Base-by-base conservation (phyloP, 345 rosid species). In the Melaleuca alternifolia region DNA sequence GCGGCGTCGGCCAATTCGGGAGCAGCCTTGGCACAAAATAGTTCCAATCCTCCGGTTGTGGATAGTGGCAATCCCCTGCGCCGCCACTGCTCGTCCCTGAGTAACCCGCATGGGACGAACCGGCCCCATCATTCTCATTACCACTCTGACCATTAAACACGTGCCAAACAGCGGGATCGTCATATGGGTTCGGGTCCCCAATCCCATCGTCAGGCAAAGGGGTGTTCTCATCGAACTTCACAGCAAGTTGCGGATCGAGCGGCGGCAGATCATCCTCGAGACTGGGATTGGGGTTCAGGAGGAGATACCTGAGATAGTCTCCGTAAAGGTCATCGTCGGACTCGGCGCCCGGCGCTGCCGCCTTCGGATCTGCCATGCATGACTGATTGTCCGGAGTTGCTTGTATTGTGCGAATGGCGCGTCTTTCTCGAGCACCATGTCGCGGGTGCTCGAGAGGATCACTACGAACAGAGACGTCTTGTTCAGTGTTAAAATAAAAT, bases 291-390 rank as follows among this genome's bases (percentile, higher is more conserved):
- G 52, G 62, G 53, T 61, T 33, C 12, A 28, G 51, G 87, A 48
- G 71, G 85, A 51, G 59, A 50, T 41, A 89, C 56, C 41, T 54
- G 50, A 88, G 85, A 62, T 83, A 76, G n/a, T 89, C 85, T 11
- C 79, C 85, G 24, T 33, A 51, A 6, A 85, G 48, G 84, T 11
- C 51, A 15, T 92, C 89, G 10, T 86, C 54, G 2, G 92, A 90
- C 86, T 89, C 94, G 48, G 87, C 65, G 89, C 87, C 88, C 4
- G 92, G 91, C n/a, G 85, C 89, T 48, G 82, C 26, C 6, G 71
- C 83, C 50, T 51, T 30, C 8, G 89, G 91, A 87, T 93, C 91
- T 46, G 90, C 91, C 95, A 91, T 92, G 87, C 33, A 28, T 44
- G 10, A 56, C 30, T 50, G 41, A 50, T 28, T 15, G 33, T 24